Percentiles rank a stretch among this genome's conserved stretches.
phyloP scores from a whole-genome alignment of 306 rosid species.

The Hippophae gyantsensis region DNA sequence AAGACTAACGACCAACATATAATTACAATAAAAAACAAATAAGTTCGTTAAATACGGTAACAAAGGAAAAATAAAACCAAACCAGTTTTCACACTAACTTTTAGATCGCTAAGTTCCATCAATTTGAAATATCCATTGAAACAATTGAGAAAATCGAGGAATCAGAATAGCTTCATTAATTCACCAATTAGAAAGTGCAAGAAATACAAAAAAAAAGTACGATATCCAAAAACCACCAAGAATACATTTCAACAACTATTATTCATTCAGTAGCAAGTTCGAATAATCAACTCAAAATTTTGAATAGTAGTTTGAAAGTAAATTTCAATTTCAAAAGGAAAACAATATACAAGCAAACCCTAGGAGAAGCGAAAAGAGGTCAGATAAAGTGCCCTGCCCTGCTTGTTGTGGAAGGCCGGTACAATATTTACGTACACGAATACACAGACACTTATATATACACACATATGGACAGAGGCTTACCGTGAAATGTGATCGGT shows the following conservation, averaged over 20 bases:
- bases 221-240: conserved; percentile 10
- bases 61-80: too few species aligned
- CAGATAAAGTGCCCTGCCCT: too few species aligned
- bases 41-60: not conserved
- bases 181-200: not conserved
- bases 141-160: too few species aligned
- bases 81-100: conserved; percentile 10
- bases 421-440: too few species aligned
- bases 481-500: conserved; percentile 16
- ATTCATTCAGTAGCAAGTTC: not conserved
- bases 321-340: not conserved
- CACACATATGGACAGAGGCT: not conserved
- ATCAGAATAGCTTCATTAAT: too few species aligned
- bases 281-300: conserved; percentile 5
- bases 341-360: too few species aligned
- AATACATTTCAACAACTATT: not conserved
- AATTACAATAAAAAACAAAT: not conserved
- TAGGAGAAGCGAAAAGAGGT: too few species aligned
- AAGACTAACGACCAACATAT: conserved; percentile 5
- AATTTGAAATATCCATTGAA: too few species aligned
- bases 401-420: too few species aligned
- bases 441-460: not conserved
- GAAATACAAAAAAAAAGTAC: not conserved
- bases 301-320: not conserved
- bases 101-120: conserved; percentile 11